A percentile compares a stretch with the other conserved stretches of the same genome.
These are phyloP conservation scores for Magnaporthiopsis poae DNA, from an alignment of 2,329 filamentous ascomycete species.

Conservation along the genomic window DNA sequence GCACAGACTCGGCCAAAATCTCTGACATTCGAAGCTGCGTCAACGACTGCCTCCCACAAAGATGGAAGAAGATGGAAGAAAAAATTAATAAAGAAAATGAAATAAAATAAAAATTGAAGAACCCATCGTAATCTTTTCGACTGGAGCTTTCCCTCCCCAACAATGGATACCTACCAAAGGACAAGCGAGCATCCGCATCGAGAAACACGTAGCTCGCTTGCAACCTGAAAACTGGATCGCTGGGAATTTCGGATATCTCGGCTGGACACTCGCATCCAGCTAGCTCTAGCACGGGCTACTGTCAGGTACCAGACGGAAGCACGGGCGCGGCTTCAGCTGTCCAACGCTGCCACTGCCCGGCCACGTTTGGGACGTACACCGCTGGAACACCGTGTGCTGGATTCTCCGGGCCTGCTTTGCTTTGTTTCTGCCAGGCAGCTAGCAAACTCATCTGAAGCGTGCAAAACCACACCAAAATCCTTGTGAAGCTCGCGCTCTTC, in stretches of 20 bases:
- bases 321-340: no score
- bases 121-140: background rate
- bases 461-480: background rate
- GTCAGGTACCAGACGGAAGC: no score
- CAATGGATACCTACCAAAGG: background rate
- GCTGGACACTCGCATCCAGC: background rate
- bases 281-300: no score
- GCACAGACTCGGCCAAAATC: conserved; percentile 7
- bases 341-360: no score
- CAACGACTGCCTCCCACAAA: conserved; percentile 11
- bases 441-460: background rate
- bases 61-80: no score
- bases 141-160: background rate
- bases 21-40: conserved; percentile 20
- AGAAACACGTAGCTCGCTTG: background rate
- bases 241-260: background rate
- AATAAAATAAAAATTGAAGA: background rate
- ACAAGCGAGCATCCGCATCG: no score
- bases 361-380: background rate
- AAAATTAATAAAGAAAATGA: background rate
- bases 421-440: background rate
- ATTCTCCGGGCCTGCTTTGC: background rate
- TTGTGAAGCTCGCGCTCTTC: background rate
- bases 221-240: background rate
- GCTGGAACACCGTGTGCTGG: background rate